Percentiles rank a stretch among this genome's conserved stretches.
phyloP scores from a whole-genome alignment of 2,329 filamentous ascomycete genomes.

The Kalmusia sp. region DNA sequence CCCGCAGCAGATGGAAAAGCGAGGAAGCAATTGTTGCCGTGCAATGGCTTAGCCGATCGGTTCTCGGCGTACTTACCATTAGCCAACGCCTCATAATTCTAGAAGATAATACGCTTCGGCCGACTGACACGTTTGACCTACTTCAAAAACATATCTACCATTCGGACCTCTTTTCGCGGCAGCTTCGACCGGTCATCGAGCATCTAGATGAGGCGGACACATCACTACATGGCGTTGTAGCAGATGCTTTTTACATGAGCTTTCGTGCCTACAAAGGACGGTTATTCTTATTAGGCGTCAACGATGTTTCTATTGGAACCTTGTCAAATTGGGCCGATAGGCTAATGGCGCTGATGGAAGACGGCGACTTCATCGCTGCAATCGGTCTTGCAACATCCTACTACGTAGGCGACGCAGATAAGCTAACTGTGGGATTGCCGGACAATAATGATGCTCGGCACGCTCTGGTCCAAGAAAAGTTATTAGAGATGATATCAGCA shows the following conservation, averaged over 20 bases:
- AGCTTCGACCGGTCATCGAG: conserved; percentile 85
- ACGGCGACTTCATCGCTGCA: conserved; percentile 92
- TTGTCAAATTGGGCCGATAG: conserved; percentile 98
- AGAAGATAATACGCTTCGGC: conserved; percentile 82
- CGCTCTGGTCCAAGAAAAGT: conserved; percentile 82
- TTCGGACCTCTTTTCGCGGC: conserved; percentile 84
- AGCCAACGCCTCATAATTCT: conserved; percentile 92
- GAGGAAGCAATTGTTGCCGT: conserved; percentile 96
- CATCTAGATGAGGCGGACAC: conserved; percentile 85
- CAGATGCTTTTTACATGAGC: conserved; percentile 98
- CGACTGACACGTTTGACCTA: conserved; percentile 94
- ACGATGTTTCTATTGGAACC: conserved; percentile 87
- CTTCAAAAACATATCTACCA: conserved; percentile 93
- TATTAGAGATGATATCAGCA: conserved; percentile 91
- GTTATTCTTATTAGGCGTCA: conserved; percentile 91
- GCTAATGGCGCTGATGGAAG: conserved; percentile 91
- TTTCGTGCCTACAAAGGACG: conserved; percentile 95
- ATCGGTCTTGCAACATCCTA: conserved; percentile 91
- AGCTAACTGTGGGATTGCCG: conserved; percentile 89
- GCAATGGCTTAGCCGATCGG: conserved; percentile 95
- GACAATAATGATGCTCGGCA: conserved; percentile 81
- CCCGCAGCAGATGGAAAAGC: conserved; percentile 87
- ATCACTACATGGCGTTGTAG: conserved; percentile 93
- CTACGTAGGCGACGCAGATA: conserved; percentile 89
- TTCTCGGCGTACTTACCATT: conserved; percentile 89